A percentile compares a stretch with the other conserved stretches of the same genome.
Evolutionary conservation across 1,284 basidiomycete genomes (phyloP).

Genomic region (Tilletiopsis washingtonensis): DNA sequence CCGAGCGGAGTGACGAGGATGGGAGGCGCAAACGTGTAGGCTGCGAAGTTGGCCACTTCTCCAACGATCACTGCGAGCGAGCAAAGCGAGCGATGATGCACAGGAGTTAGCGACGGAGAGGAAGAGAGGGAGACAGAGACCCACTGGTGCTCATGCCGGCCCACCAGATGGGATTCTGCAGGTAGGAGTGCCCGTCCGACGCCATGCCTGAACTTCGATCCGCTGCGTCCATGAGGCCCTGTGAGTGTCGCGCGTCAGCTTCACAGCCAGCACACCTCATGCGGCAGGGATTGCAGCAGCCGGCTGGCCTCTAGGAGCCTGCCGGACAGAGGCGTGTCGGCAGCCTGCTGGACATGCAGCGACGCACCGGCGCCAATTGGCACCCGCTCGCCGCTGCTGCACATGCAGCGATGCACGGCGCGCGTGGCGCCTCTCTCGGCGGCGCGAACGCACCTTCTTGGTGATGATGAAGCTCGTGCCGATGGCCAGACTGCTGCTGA

Average conservation of each 20-base stretch:
- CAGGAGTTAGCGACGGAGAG: background rate
- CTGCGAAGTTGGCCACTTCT: constrained; percentile 84
- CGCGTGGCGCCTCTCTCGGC: too few species aligned
- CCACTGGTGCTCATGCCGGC: constrained; percentile 84
- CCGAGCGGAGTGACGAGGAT: constrained; percentile 94
- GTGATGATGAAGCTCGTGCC: constrained; percentile 47
- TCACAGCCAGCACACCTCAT: too few species aligned
- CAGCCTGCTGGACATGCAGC: too few species aligned
- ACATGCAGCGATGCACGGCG: background rate
- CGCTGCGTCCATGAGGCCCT: constrained; percentile 45
- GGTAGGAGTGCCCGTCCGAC: constrained; percentile 55
- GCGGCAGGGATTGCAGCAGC: too few species aligned
- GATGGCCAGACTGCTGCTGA: constrained; percentile 43
- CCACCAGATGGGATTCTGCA: constrained; percentile 97
- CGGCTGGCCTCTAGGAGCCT: too few species aligned
- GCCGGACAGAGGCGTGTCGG: too few species aligned
- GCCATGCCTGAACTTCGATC: constrained; percentile 27
- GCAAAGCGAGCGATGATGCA: background rate
- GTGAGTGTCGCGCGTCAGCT: too few species aligned
- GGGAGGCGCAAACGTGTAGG: constrained; percentile 94
- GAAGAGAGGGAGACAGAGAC: constrained; percentile 46
- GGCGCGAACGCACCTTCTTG: constrained; percentile 36
- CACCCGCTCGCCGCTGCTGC: constrained; percentile 1
- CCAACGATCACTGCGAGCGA: constrained; percentile 38
- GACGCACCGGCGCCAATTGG: too few species aligned